Conservation (phyloP, 140 eudicot genomes). For the Erigeron philadelphicus region DNA sequence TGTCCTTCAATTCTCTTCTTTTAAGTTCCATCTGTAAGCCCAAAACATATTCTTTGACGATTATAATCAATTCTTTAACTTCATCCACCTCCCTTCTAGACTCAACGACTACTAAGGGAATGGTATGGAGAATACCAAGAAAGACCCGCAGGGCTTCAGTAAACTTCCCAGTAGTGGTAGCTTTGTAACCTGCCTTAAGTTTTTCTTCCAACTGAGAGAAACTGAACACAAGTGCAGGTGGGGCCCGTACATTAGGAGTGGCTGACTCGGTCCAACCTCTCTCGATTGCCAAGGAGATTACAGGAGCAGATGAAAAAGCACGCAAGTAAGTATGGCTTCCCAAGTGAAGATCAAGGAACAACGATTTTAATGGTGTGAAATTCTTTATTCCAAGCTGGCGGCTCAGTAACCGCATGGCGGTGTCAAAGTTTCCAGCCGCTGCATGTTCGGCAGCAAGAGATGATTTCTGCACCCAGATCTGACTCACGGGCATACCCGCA, state of each 20-base stretch:
- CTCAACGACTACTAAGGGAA: conserved; percentile 64
- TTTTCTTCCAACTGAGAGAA: conserved; percentile 65
- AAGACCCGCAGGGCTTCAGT: conserved; percentile 54
- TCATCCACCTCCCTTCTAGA: conserved; percentile 68
- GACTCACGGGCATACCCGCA: conserved; percentile 67
- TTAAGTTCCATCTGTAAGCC: conserved; percentile 61
- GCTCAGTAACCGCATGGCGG: conserved; percentile 67
- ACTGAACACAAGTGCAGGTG: conserved; percentile 55
- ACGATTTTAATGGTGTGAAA: conserved; percentile 47
- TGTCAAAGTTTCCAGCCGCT: conserved; percentile 71
- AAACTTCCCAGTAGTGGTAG: conserved; percentile 59
- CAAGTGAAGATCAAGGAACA: conserved; percentile 50
- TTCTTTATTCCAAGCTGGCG: conserved; percentile 68
- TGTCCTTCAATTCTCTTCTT: conserved; percentile 55
- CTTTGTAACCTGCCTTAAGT: conserved; percentile 57
- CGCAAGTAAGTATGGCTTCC: conserved; percentile 63
- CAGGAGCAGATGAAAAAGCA: conserved; percentile 49
- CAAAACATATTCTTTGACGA: conserved; percentile 60
- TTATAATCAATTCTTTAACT: conserved; percentile 52
- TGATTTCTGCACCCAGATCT: conserved; percentile 66
- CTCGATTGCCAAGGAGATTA: conserved; percentile 56
- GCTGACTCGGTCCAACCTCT: conserved; percentile 67
- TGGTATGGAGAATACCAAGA: conserved; percentile 51
- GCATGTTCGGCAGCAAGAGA: conserved; percentile 75
- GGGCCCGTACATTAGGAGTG: conserved; percentile 66